phyloP scores from a whole-genome alignment of 208 protist species.

The Crithidia brevicula region DNA sequence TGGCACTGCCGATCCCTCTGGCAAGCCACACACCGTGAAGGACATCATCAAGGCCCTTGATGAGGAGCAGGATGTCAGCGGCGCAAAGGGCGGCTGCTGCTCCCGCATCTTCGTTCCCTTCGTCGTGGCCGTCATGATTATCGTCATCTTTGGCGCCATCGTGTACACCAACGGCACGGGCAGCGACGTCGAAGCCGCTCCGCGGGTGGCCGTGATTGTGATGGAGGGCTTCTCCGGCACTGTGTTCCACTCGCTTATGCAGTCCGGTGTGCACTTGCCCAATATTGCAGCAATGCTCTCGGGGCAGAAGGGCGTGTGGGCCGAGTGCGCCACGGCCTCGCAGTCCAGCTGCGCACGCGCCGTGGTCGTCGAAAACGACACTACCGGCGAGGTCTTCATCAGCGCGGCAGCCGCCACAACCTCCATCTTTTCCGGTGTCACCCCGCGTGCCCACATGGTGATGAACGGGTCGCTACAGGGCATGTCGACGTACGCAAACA shows the following conservation, averaged over 20 bases:
- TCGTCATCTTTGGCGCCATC: constrained; percentile 37
- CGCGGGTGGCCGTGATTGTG: constrained; percentile 67
- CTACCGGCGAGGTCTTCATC: constrained; percentile 35
- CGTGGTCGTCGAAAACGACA: constrained; percentile 51
- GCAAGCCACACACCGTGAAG: constrained; percentile 46
- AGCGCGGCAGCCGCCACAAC: constrained; percentile 54
- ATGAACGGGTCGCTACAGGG: constrained; percentile 42
- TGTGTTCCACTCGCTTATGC: constrained; percentile 55
- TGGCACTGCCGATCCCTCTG: constrained; percentile 9
- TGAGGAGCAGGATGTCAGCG: constrained; percentile 51
- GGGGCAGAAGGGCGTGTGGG: constrained; percentile 38
- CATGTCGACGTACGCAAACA: constrained; percentile 45
- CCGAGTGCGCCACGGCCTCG: constrained; percentile 39
- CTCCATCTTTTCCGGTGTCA: constrained; percentile 65
- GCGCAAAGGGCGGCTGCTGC: constrained; percentile 68
- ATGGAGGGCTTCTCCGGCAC: constrained; percentile 71
- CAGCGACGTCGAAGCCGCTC: constrained; percentile 35
- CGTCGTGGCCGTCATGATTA: constrained; percentile 37
- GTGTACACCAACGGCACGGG: constrained; percentile 50
- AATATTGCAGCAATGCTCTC: constrained; percentile 58
- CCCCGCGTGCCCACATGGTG: constrained; percentile 49
- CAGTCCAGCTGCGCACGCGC: constrained; percentile 62
- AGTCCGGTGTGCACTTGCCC: constrained; percentile 50
- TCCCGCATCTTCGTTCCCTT: constrained; percentile 67
- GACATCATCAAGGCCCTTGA: constrained; percentile 61